Percentiles rank a stretch among this genome's conserved stretches.
phyloP scores from a whole-genome alignment of 148 eudicot species.

The Dysphania ambrosioides region DNA sequence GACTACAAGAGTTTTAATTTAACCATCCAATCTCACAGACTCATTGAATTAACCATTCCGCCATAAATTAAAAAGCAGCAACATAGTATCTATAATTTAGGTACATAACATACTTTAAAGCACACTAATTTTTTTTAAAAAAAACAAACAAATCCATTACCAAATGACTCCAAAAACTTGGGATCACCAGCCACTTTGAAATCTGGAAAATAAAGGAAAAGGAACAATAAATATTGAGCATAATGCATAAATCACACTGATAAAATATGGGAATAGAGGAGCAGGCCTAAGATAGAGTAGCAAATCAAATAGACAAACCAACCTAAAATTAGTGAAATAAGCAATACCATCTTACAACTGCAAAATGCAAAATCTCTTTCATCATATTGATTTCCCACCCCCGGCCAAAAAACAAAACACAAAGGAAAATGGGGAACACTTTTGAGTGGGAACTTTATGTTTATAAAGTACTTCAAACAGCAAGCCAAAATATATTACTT shows the following conservation, averaged over 20 bases:
- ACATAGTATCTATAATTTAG: conserved; percentile 5
- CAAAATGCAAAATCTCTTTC: background rate
- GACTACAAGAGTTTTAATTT: no score
- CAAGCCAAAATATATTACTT: background rate
- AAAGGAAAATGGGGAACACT: background rate
- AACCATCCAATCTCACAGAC: background rate
- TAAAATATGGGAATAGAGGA: background rate
- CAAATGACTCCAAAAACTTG: conserved; percentile 76
- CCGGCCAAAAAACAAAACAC: background rate
- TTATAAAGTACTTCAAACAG: no score
- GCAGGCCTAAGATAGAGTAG: conserved; percentile 6
- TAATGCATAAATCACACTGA: background rate
- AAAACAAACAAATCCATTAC: conserved; percentile 41
- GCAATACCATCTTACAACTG: background rate
- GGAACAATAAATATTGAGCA: conserved; percentile 4
- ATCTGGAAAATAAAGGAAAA: conserved; percentile 45
- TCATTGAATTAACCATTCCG: background rate
- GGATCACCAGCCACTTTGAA: conserved; percentile 57
- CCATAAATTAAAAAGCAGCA: background rate
- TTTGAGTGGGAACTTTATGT: background rate
- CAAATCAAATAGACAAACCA: background rate
- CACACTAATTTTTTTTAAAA: background rate
- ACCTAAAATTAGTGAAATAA: background rate
- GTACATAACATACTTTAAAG: background rate
- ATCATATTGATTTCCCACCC: background rate